These are phyloP conservation scores for Suillus plorans DNA, from an alignment of 768 basidiomycete genomes.

Conservation along the genomic window DNA sequence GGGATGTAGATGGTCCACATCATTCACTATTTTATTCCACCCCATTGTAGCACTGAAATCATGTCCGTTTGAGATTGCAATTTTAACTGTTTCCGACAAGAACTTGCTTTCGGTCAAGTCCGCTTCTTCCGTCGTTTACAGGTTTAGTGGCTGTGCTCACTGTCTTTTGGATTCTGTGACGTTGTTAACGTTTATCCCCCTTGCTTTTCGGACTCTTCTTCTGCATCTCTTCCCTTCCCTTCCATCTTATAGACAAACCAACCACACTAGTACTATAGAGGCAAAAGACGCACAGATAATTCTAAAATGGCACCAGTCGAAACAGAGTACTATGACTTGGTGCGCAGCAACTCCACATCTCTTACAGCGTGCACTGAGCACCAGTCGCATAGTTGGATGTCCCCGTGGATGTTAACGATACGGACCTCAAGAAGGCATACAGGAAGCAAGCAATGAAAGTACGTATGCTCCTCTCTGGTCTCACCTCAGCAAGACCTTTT, in stretches of 20 bases:
- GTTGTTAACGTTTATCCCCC: background rate
- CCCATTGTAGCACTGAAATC: constrained; percentile 26
- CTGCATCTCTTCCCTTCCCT: constrained; percentile 8
- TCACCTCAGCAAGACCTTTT: background rate
- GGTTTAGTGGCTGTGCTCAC: constrained; percentile 1
- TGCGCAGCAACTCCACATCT: constrained; percentile 33
- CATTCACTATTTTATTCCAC: constrained; percentile 24
- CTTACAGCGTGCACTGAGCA: background rate
- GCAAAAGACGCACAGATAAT: constrained; percentile 1
- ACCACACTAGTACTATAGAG: constrained; percentile 9
- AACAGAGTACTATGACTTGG: constrained; percentile 87
- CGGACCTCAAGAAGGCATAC: constrained; percentile 91
- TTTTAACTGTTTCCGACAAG: background rate
- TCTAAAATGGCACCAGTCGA: constrained; percentile 78
- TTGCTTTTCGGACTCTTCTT: constrained; percentile 9
- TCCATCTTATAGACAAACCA: constrained; percentile 1
- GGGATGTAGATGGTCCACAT: background rate
- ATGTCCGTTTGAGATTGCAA: background rate
- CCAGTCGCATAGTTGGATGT: constrained; percentile 59
- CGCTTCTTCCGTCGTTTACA: background rate
- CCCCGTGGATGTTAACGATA: constrained; percentile 69
- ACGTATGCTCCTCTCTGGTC: constrained; percentile 19
- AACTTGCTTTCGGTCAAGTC: background rate
- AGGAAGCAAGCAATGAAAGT: constrained; percentile 94
- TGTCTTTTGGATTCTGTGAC: background rate